Evolutionary conservation across 139 green algal species (phyloP).

Genomic region (Penium margaritaceum): DNA sequence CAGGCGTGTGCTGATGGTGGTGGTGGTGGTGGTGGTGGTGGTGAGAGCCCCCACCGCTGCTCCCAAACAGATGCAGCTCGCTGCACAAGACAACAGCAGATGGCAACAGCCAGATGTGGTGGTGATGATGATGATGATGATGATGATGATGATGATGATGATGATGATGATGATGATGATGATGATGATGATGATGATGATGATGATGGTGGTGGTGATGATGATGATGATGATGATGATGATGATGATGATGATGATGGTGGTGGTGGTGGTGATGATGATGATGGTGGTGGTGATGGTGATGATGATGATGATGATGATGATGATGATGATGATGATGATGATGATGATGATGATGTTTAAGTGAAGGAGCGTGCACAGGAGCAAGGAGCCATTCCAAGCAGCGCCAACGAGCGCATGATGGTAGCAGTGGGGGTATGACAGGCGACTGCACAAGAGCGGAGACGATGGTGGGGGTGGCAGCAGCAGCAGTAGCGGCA

Average conservation of each 20-base stretch:
- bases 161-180: slow-evolving; percentile 1
- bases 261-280: background rate
- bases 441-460: too few relatives aligned
- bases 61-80: background rate
- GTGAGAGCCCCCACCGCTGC: too few relatives aligned
- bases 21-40: too few relatives aligned
- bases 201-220: background rate
- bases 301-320: background rate
- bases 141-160: background rate
- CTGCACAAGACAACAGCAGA: background rate
- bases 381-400: too few relatives aligned
- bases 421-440: too few relatives aligned
- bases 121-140: background rate
- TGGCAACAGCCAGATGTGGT: background rate
- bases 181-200: slow-evolving; percentile 11
- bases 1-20: too few relatives aligned
- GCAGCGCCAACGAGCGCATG: too few relatives aligned
- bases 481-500: too few relatives aligned
- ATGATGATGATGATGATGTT: slow-evolving; percentile 8
- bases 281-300: background rate
- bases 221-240: background rate
- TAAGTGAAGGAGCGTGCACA: slow-evolving; percentile 8
- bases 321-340: slow-evolving; percentile 5
- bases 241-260: slow-evolving; percentile 8
- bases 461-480: too few relatives aligned